Evolutionary conservation across 306 rosid species (phyloP), one percentile per base, ranked within the genome.

Genomic region (Coriaria nepalensis): DNA sequence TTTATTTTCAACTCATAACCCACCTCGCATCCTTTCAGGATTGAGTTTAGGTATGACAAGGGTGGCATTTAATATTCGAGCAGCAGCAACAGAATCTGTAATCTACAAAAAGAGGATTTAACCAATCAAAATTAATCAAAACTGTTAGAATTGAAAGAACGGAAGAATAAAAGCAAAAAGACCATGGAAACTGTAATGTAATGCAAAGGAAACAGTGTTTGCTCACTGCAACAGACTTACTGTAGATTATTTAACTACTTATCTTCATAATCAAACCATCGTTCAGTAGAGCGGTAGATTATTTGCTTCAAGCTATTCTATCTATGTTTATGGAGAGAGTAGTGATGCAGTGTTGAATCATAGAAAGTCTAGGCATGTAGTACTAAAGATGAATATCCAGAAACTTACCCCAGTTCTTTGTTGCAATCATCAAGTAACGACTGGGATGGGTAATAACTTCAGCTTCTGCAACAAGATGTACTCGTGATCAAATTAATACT

Each of bases 21-120:
- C 45, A 90, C 98, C 98, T 90, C 15, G 87, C 66, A 75, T 92
- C 98, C 73, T 80, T 92, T 95, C 98, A 92, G 63, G 82, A 62
- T 92, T 95, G 73, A 92, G 69, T 73, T 77, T 90, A 8, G 98
- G 98, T 65, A 85, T 71, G 69, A 92, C 87, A 57, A 92, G 94
- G 9, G 94, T 92, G 37, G 98, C 83, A 82, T 92, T 92, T 72
- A 92, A 65, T 65, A 92, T 85, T 33, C 93, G 87, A 4, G 98
- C 98, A 47, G 82, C 96, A 71, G 82, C 96, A 58, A 92, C 96
- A 20, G 96, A 87, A 69, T 92, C 98, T 63, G 93, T 85, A 47
- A 92, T 92, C 98, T 90, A 86, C 55, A 74, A 77, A 56, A 57
- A 50, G 65, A 52, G 43, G 52, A 56, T 55, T 56, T 40, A 9